phyloP scores from a whole-genome alignment of 2,329 filamentous ascomycete species.

The Colletotrichum tabaci region DNA sequence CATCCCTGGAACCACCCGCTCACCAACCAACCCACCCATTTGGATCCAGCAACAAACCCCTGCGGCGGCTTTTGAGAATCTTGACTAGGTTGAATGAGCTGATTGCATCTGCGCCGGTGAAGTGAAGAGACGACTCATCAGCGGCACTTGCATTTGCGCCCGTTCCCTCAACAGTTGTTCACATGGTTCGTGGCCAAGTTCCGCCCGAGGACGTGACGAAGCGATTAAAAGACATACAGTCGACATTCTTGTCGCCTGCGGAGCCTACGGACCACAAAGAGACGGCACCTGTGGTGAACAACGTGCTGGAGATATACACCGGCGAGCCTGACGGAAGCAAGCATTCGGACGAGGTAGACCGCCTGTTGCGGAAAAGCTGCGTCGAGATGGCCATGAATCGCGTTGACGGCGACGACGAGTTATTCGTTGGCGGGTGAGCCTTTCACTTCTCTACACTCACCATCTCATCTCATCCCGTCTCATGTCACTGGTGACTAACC shows the following conservation, averaged over 20 bases:
- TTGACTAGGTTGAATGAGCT: too few species aligned
- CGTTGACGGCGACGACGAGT: conserved; percentile 58
- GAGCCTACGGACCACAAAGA: background rate
- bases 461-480: background rate
- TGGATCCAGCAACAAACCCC: background rate
- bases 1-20: background rate
- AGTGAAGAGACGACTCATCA: background rate
- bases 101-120: background rate
- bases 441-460: conserved; percentile 11
- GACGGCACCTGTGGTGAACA: background rate
- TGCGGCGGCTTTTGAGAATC: background rate
- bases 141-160: background rate
- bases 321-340: background rate
- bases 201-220: conserved; percentile 9
- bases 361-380: conserved; percentile 49
- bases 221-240: conserved; percentile 18
- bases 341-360: conserved; percentile 18
- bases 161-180: background rate
- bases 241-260: background rate
- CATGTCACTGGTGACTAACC: conserved; percentile 10
- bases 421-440: conserved; percentile 58
- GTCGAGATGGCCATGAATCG: conserved; percentile 59
- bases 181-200: conserved; percentile 16
- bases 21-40: background rate
- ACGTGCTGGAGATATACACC: background rate